A percentile compares a stretch with the other conserved stretches of the same genome.
Evolutionary conservation across 2,329 filamentous ascomycete genomes (phyloP).

Genomic region (Alternaria alternata): DNA sequence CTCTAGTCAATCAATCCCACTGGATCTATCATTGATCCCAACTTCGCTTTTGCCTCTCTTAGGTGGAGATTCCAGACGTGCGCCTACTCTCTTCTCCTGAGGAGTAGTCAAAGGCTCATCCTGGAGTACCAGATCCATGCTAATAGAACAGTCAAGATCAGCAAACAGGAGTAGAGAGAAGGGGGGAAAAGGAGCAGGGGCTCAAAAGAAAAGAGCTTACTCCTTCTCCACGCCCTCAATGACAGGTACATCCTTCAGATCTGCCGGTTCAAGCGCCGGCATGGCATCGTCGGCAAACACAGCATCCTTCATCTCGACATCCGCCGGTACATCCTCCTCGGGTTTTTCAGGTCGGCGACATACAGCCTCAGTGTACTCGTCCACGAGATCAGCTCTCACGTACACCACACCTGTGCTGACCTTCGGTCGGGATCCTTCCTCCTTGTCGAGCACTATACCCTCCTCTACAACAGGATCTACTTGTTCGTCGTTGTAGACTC

Average conservation of each 20-base stretch:
- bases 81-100: neutral
- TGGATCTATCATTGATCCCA: neutral
- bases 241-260: slow-evolving; percentile 26
- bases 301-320: slow-evolving; percentile 18
- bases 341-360: slow-evolving; percentile 24
- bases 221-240: slow-evolving; percentile 41
- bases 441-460: slow-evolving; percentile 71
- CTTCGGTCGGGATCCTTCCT: slow-evolving; percentile 62
- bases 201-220: slow-evolving; percentile 25
- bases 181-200: neutral
- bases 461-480: slow-evolving; percentile 77
- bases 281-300: slow-evolving; percentile 16
- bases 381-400: slow-evolving; percentile 72
- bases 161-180: neutral
- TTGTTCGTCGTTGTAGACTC: slow-evolving; percentile 89
- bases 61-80: neutral
- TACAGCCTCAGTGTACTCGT: slow-evolving; percentile 66
- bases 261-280: slow-evolving; percentile 12
- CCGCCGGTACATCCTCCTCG: neutral
- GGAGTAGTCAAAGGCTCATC: neutral
- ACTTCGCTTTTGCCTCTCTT: slow-evolving; percentile 1
- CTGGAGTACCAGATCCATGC: neutral
- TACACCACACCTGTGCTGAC: slow-evolving; percentile 75
- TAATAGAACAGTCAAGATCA: slow-evolving; percentile 2
- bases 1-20: neutral